Evolutionary conservation across 2,329 filamentous ascomycete genomes (phyloP).

Genomic region (Epichloe hybrida): DNA sequence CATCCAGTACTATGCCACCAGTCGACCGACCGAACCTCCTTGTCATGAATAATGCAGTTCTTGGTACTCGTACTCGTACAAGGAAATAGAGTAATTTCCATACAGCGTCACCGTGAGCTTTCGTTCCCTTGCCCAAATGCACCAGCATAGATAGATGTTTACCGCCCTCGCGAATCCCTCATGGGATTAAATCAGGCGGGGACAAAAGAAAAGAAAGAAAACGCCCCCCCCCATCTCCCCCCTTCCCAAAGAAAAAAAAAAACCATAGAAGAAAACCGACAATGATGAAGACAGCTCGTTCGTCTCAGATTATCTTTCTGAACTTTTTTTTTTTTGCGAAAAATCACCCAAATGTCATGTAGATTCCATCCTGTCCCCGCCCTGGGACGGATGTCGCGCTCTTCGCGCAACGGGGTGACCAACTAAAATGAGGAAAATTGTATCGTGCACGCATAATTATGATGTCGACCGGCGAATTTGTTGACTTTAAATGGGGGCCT

Average conservation of each 20-base stretch:
- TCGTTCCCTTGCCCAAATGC: neutral
- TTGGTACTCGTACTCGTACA: constrained; percentile 1
- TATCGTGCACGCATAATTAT: constrained; percentile 3
- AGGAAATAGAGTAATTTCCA: neutral
- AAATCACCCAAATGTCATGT: constrained; percentile 5
- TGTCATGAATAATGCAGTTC: constrained; percentile 2
- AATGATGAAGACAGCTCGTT: neutral
- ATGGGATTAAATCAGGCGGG: neutral
- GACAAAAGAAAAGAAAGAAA: neutral
- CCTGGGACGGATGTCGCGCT: neutral
- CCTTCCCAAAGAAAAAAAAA: neutral
- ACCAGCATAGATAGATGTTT: neutral
- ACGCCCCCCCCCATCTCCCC: too few relatives aligned
- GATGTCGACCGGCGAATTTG: constrained; percentile 7
- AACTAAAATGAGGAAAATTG: neutral
- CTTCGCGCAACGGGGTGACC: neutral
- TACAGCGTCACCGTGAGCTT: neutral
- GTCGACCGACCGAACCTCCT: neutral
- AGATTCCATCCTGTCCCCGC: neutral
- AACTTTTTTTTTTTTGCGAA: neutral
- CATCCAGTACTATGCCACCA: too few relatives aligned
- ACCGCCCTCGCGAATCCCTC: too few relatives aligned
- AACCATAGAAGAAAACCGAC: neutral
- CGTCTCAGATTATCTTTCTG: constrained; percentile 3
- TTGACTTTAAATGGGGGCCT: constrained; percentile 1